Evolutionary conservation across 768 basidiomycete species (phyloP), one percentile per base, ranked within the genome.

Genomic region (Rubroboletus pulcherrimus): DNA sequence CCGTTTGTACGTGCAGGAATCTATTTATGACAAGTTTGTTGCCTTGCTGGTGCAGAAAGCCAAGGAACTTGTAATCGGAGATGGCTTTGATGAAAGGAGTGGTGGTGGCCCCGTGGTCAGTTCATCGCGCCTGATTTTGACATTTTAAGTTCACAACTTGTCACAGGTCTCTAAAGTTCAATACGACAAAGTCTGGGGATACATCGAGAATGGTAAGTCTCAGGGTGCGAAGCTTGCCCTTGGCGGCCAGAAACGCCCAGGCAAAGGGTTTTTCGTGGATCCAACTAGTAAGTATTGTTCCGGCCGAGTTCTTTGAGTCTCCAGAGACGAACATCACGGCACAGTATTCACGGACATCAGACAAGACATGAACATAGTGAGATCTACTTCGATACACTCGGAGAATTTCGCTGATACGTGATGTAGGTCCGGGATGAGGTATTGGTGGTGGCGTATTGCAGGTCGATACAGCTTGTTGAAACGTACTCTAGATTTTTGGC

Each of bases 181-280:
- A 71, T 92, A 89, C 65, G 90, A 94, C 67, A 86, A 85, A 53
- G 81, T 98, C 40, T 87, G 93, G 85, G 74, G 75, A 24, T 98
- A 95, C 69, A 95, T 99, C 61, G 87, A 94, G 64, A 77, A 81
- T 4, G 96, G 93, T 19, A 90, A 89, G 72, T 65, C 80, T 54
- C 85, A 91, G 69, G 96, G 96, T 15, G 96, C 96, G 3, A 87
- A 80, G 59, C 72, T 85, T 29, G 71, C 81, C 31, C 74, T 91
- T 2, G 96, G 96, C n/a, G 96, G 96, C 17, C 77, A 80, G 64
- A 89, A 89, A 74, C 79, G 88, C 63, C 54, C 77, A 1, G 81
- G 81, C 2, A 89, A 90, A 66, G 96, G 96, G 7, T 98, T 79
- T 72, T 98, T 81, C 70, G 84, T 97, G 41, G 86, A 94, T 66